phyloP scores from a whole-genome alignment of 805 yeast species.

The Sugiyamaella marilandica region DNA sequence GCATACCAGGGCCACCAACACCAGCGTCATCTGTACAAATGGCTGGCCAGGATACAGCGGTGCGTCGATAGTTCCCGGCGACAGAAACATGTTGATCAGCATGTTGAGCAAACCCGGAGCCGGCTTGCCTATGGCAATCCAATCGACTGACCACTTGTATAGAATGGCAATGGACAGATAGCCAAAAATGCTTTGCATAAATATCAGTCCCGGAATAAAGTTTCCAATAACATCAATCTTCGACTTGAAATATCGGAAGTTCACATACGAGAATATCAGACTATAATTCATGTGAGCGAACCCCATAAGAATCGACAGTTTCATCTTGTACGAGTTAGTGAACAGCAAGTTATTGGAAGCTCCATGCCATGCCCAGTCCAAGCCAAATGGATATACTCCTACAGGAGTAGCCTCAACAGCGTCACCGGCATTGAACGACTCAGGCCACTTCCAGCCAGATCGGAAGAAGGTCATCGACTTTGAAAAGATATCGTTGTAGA shows the following conservation, averaged over 20 bases:
- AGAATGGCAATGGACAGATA: conserved; percentile 79
- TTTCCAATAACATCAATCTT: conserved; percentile 83
- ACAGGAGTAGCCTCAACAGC: conserved; percentile 57
- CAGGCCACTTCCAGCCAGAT: conserved; percentile 94
- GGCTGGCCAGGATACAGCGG: conserved; percentile 78
- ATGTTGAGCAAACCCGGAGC: conserved; percentile 94
- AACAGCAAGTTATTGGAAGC: conserved; percentile 86
- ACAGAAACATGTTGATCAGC: conserved; percentile 91
- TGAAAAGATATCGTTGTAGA: conserved; percentile 92
- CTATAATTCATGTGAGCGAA: conserved; percentile 92
- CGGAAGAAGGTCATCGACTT: conserved; percentile 80
- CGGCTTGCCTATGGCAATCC: conserved; percentile 71
- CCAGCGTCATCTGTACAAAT: conserved; percentile 62
- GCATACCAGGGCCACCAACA: conserved; percentile 73
- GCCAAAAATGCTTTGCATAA: conserved; percentile 96
- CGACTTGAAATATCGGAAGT: conserved; percentile 65
- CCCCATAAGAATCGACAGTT: conserved; percentile 90
- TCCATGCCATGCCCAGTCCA: conserved; percentile 97
- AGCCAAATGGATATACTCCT: conserved; percentile 76
- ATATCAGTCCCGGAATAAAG: conserved; percentile 85
- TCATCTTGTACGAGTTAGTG: conserved; percentile 96
- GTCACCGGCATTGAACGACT: conserved; percentile 59
- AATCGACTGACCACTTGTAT: conserved; percentile 91
- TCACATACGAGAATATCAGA: conserved; percentile 72
- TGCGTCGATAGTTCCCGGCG: conserved; percentile 85